Evolutionary conservation across 768 basidiomycete species (phyloP).

Genomic region (Kwoniella newhampshirensis): DNA sequence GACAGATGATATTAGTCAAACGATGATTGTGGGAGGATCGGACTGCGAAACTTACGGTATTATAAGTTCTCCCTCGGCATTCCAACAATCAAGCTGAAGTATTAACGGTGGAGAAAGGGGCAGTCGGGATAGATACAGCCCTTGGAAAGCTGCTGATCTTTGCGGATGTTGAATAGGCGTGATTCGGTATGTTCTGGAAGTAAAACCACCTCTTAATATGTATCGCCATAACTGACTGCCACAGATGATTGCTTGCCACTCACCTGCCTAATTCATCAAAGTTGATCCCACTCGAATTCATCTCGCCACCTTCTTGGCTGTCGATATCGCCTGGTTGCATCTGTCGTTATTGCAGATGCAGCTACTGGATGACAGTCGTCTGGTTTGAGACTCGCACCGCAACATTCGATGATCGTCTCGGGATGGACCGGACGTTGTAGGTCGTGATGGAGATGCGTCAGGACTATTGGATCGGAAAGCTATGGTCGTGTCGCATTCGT

Average conservation of each 20-base stretch:
- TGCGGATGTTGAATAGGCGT: slow-evolving; percentile 83
- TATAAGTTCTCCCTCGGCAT: slow-evolving; percentile 67
- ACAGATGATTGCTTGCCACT: slow-evolving; percentile 9
- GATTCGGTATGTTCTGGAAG: slow-evolving; percentile 64
- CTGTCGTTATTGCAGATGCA: no score
- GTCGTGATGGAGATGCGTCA: no score
- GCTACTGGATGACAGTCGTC: no score
- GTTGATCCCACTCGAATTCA: slow-evolving; percentile 43
- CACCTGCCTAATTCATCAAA: slow-evolving; percentile 37
- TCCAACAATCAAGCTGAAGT: slow-evolving; percentile 72
- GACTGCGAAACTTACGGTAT: slow-evolving; percentile 68
- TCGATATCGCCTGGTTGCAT: no score
- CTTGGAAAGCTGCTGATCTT: slow-evolving; percentile 77
- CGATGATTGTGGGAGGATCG: slow-evolving; percentile 11
- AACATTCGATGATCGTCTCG: no score
- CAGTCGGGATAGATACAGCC: slow-evolving; percentile 70
- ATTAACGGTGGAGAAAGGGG: slow-evolving; percentile 82
- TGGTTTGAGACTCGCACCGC: no score
- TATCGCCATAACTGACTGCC: not conserved
- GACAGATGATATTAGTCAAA: not conserved
- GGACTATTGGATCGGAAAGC: no score
- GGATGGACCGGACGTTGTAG: no score
- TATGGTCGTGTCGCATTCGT: no score
- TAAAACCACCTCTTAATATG: not conserved
- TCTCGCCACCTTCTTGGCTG: slow-evolving; percentile 13